Evolutionary conservation across 257 asterid species (phyloP).

Genomic region (Salvia rosmarinus): DNA sequence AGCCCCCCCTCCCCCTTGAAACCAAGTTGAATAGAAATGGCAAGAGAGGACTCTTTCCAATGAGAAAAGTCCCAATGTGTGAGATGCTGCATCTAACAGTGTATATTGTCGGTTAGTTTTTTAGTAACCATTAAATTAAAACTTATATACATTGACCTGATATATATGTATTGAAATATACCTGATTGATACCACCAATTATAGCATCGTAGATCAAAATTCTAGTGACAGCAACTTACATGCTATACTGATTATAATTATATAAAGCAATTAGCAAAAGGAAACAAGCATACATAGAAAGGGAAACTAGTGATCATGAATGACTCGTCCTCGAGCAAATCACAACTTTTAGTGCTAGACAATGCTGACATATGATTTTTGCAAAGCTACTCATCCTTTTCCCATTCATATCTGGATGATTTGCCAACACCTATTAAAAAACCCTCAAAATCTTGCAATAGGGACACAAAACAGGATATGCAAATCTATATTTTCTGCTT

Average conservation of each 20-base stretch:
- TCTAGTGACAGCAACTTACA: background rate
- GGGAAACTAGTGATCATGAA: background rate
- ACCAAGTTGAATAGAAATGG: background rate
- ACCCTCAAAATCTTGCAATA: constrained; percentile 20
- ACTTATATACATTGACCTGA: background rate
- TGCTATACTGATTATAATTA: background rate
- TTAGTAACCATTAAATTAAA: background rate
- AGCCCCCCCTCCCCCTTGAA: too few species aligned
- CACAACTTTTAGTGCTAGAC: constrained; percentile 51
- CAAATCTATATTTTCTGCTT: constrained; percentile 41
- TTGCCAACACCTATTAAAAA: constrained; percentile 45
- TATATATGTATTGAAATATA: too few species aligned
- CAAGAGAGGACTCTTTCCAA: background rate
- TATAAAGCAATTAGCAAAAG: background rate
- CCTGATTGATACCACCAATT: too few species aligned
- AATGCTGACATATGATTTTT: constrained; percentile 58
- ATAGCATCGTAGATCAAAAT: background rate
- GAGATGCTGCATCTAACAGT: too few species aligned
- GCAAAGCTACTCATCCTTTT: constrained; percentile 44
- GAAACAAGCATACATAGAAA: background rate
- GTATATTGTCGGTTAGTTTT: background rate
- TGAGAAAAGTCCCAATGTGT: background rate
- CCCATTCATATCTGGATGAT: constrained; percentile 38
- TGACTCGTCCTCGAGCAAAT: constrained; percentile 30
- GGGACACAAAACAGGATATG: constrained; percentile 43